Evolutionary conservation across 371 early-diverging fungal species (phyloP).

Genomic region (Circinella umbellata): DNA sequence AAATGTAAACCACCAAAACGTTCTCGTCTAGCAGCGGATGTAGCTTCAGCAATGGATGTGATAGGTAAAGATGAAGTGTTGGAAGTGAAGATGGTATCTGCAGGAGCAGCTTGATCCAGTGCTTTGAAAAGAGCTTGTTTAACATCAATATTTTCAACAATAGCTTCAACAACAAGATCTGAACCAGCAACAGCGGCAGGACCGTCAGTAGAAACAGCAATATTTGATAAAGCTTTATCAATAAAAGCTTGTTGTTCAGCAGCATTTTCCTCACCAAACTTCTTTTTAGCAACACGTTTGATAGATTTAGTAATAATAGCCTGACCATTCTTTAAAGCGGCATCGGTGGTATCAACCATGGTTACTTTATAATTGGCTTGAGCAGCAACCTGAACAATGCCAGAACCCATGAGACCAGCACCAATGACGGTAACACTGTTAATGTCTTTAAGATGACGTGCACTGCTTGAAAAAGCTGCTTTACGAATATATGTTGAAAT

Average conservation of each 20-base stretch:
- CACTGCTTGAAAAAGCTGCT: slow-evolving; percentile 26
- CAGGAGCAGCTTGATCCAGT: slow-evolving; percentile 77
- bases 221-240: slow-evolving; percentile 64
- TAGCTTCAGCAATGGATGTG: slow-evolving; percentile 75
- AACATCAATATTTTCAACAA: slow-evolving; percentile 90
- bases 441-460: slow-evolving; percentile 40
- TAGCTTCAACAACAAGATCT: slow-evolving; percentile 92
- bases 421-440: slow-evolving; percentile 77
- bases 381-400: slow-evolving; percentile 95
- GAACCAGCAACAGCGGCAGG: slow-evolving; percentile 56
- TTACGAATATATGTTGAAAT: slow-evolving; percentile 29
- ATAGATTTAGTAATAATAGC: slow-evolving; percentile 82
- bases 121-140: slow-evolving; percentile 82
- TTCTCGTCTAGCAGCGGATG: slow-evolving; percentile 55
- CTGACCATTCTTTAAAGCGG: slow-evolving; percentile 77
- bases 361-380: slow-evolving; percentile 81
- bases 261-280: slow-evolving; percentile 73
- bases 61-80: slow-evolving; percentile 95
- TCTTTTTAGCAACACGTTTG: slow-evolving; percentile 88
- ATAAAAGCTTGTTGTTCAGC: slow-evolving; percentile 67
- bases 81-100: slow-evolving; percentile 80
- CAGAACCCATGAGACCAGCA: slow-evolving; percentile 94
- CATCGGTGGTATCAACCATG: slow-evolving; percentile 83
- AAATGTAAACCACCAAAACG: slow-evolving; percentile 93
- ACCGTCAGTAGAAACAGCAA: slow-evolving; percentile 69